Conservation (phyloP, 257 asterid species). For the Fraxinus excelsior region DNA sequence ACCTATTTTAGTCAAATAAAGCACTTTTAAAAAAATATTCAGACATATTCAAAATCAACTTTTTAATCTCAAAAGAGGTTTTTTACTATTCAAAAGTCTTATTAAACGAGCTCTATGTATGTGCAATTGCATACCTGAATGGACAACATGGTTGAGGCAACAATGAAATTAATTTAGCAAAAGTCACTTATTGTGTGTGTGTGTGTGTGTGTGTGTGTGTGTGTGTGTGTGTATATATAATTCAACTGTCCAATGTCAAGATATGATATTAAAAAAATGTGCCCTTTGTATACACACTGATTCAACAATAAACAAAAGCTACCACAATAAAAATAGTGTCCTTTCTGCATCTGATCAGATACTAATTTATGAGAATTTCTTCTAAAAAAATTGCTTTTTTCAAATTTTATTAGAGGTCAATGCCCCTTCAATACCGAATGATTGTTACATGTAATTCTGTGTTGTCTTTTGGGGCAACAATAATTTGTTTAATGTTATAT, state of each 20-base stretch:
- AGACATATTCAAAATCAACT: too few species aligned
- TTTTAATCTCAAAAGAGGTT: too few species aligned
- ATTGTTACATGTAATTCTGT: conserved; percentile 24
- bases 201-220: too few species aligned
- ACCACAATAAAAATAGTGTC: background rate
- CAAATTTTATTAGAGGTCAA: too few species aligned
- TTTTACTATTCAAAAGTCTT: too few species aligned
- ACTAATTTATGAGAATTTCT: background rate
- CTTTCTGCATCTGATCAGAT: background rate
- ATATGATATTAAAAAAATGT: background rate
- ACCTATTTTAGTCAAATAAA: too few species aligned
- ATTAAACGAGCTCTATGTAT: background rate
- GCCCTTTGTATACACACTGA: too few species aligned
- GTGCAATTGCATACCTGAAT: background rate
- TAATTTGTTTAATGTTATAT: background rate
- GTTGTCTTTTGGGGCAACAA: conserved; percentile 25
- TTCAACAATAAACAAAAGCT: too few species aligned
- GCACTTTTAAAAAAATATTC: too few species aligned
- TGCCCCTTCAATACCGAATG: background rate
- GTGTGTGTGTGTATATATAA: too few species aligned
- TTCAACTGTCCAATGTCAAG: background rate
- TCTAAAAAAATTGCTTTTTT: background rate
- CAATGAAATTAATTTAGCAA: background rate
- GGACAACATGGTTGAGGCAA: background rate
- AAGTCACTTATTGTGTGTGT: background rate